These are phyloP conservation scores for Aureobasidium leucospermi DNA, from an alignment of 2,329 filamentous ascomycete genomes.

Conservation along the genomic window DNA sequence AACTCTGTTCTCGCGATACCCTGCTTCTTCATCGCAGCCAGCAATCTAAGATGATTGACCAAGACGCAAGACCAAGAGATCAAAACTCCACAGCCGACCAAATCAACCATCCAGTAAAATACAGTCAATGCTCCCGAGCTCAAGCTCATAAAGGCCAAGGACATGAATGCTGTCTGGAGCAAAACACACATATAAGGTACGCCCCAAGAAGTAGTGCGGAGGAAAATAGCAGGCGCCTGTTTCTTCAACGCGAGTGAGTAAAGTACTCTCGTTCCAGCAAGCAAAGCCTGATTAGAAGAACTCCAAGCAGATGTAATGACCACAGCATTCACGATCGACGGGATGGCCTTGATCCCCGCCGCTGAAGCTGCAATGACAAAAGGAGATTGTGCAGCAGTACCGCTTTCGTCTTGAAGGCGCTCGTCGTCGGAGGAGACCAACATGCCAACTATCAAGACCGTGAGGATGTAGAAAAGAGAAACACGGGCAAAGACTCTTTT, in stretches of 20 bases:
- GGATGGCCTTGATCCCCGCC: conserved; percentile 56
- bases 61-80: conserved; percentile 23
- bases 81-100: conserved; percentile 30
- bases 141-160: conserved; percentile 47
- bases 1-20: conserved; percentile 21
- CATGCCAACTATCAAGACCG: conserved; percentile 68
- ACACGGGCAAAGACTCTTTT: conserved; percentile 77
- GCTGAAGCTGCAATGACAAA: conserved; percentile 67
- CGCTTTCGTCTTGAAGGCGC: conserved; percentile 46
- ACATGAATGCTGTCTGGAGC: conserved; percentile 54
- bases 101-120: conserved; percentile 43
- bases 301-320: conserved; percentile 71
- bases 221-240: conserved; percentile 65
- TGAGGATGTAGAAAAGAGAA: conserved; percentile 69
- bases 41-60: conserved; percentile 22
- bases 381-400: conserved; percentile 53
- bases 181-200: conserved; percentile 62
- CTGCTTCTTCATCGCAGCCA: conserved; percentile 21
- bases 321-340: conserved; percentile 64
- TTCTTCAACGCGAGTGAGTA: conserved; percentile 66
- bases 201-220: conserved; percentile 61
- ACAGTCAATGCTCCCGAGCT: conserved; percentile 34
- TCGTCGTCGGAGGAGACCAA: conserved; percentile 54
- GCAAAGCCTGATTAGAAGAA: conserved; percentile 69
- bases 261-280: conserved; percentile 64